Evolutionary conservation across 176 grass and related monocot genomes (phyloP).

Genomic region (Musa itinerans): DNA sequence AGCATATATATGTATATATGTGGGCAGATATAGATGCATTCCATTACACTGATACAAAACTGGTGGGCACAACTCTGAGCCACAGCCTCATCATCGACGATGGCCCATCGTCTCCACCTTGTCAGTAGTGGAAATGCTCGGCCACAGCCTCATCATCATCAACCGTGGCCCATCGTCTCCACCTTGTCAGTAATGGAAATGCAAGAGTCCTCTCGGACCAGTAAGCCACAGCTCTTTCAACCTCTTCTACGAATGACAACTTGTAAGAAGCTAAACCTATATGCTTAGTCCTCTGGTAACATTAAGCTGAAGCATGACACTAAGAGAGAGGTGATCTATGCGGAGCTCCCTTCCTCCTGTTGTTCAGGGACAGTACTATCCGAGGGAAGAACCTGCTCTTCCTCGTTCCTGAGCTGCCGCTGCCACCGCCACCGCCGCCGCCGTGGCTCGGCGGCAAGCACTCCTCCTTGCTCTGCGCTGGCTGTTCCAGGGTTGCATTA

Average conservation of each 20-base stretch:
- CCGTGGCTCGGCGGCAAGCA: constrained; percentile 1
- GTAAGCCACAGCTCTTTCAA: not conserved
- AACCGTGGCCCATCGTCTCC: constrained; percentile 14
- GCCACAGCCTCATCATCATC: too few relatives aligned
- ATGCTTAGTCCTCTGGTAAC: too few relatives aligned
- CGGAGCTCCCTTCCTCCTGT: constrained; percentile 84
- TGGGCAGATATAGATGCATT: too few relatives aligned
- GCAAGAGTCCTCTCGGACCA: too few relatives aligned
- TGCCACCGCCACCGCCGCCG: not conserved
- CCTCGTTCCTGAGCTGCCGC: not conserved
- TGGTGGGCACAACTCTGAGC: too few relatives aligned
- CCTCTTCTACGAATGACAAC: constrained; percentile 24
- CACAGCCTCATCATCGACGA: too few relatives aligned
- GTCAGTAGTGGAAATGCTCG: constrained; percentile 40
- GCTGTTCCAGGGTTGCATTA: constrained; percentile 60
- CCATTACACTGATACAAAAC: too few relatives aligned
- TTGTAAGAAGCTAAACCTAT: constrained; percentile 5
- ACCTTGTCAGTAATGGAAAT: constrained; percentile 62
- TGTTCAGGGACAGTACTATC: constrained; percentile 49
- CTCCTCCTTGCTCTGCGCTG: constrained; percentile 9
- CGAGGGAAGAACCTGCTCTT: constrained; percentile 77
- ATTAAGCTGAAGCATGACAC: not conserved
- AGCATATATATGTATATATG: too few relatives aligned
- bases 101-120: constrained; percentile 35
- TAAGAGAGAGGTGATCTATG: constrained; percentile 70